These are phyloP conservation scores for Hsuehochloa calcarea DNA, from an alignment of 176 grass and related monocot genomes.

Conservation along the genomic window DNA sequence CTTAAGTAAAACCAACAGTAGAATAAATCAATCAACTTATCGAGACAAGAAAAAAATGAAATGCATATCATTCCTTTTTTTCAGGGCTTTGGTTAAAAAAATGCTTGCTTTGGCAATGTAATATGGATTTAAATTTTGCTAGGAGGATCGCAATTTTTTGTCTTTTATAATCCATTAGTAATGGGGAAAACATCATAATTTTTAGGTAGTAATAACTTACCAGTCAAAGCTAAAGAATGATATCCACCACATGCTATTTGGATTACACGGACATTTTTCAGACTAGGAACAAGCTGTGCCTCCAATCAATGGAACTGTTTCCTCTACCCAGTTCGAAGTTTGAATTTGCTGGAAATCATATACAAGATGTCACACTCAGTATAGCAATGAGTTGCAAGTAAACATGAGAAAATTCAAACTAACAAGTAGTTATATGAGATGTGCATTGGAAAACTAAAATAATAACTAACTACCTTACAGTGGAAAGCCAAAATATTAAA, in stretches of 20 bases:
- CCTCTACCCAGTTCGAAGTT: constrained; percentile 91
- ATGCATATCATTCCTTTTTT: not conserved
- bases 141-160: not conserved
- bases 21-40: not conserved
- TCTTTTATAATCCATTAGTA: not conserved
- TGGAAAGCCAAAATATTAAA: not conserved
- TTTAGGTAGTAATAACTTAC: constrained; percentile 45
- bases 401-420: not conserved
- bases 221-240: constrained; percentile 92
- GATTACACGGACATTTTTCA: constrained; percentile 56
- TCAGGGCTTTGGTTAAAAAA: not conserved
- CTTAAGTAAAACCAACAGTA: not conserved
- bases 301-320: constrained; percentile 83
- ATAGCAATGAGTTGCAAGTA: not conserved
- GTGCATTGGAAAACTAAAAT: constrained; percentile 13
- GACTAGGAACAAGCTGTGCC: constrained; percentile 57
- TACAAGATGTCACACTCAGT: not conserved
- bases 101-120: not conserved
- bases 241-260: constrained; percentile 92
- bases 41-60: not conserved
- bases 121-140: not conserved
- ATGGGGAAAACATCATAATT: not conserved
- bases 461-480: not conserved
- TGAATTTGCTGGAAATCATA: constrained; percentile 80
- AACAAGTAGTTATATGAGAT: not conserved